phyloP scores from a whole-genome alignment of 495 filamentous ascomycete species.

The Extremus antarcticus region DNA sequence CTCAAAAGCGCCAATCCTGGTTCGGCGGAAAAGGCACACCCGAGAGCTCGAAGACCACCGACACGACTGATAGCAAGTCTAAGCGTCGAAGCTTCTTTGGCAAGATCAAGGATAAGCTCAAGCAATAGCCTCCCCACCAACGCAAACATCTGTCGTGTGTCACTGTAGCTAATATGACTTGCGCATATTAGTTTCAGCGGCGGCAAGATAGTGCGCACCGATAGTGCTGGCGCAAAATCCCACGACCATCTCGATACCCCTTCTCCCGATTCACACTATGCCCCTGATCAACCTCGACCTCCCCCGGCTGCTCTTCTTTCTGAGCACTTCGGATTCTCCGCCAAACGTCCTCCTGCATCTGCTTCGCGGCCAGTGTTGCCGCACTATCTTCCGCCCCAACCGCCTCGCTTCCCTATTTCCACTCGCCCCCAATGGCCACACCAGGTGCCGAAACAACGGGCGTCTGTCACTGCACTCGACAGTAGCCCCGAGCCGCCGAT shows the following conservation, averaged over 20 bases:
- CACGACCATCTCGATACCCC: background rate
- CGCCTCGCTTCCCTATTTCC: too few species aligned
- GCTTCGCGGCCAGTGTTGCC: too few species aligned
- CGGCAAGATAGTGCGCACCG: background rate
- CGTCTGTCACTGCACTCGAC: background rate
- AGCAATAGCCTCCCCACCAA: slow-evolving; percentile 2
- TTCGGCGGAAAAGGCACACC: slow-evolving; percentile 1
- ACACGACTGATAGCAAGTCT: slow-evolving; percentile 24
- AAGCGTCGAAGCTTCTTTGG: slow-evolving; percentile 18
- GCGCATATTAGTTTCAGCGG: background rate
- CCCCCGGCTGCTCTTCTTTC: background rate
- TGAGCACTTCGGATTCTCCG: background rate
- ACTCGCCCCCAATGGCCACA: background rate
- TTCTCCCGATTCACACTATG: background rate
- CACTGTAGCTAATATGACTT: background rate
- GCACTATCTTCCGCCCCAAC: too few species aligned
- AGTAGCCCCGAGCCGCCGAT: background rate
- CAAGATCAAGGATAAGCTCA: slow-evolving; percentile 17
- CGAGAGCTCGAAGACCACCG: slow-evolving; percentile 21
- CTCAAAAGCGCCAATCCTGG: slow-evolving; percentile 1
- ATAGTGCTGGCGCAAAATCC: background rate
- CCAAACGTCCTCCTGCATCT: background rate
- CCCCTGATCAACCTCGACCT: background rate
- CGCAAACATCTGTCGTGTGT: background rate
- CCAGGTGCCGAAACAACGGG: background rate